Conservation (phyloP, 805 yeast species). For the Kuraishia hungarica region DNA sequence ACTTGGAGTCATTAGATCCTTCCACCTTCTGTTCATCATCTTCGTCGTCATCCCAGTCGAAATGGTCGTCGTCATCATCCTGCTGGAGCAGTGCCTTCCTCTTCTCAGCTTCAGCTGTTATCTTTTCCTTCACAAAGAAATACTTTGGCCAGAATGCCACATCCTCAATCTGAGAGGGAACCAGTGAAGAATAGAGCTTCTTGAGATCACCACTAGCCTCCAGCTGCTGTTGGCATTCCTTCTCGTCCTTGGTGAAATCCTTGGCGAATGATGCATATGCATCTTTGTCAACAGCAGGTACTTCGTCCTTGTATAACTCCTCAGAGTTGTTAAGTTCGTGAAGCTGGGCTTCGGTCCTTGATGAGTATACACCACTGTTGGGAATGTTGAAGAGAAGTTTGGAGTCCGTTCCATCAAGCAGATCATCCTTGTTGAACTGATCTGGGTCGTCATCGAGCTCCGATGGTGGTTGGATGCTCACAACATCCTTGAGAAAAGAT, state of each 20-base stretch:
- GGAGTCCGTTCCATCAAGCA: slow-evolving; percentile 22
- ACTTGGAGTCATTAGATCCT: neutral
- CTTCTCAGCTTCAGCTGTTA: slow-evolving; percentile 53
- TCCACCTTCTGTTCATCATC: slow-evolving; percentile 26
- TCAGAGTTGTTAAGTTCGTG: slow-evolving; percentile 43
- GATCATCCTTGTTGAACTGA: slow-evolving; percentile 7
- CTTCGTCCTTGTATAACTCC: slow-evolving; percentile 24
- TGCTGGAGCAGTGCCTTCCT: slow-evolving; percentile 53
- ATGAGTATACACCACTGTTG: slow-evolving; percentile 30
- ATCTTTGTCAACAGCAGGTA: neutral
- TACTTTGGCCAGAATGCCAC: slow-evolving; percentile 70
- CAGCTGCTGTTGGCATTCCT: neutral
- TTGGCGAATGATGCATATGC: neutral
- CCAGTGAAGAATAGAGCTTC: slow-evolving; percentile 49
- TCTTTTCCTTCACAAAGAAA: slow-evolving; percentile 41
- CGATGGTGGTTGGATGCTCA: slow-evolving; percentile 19
- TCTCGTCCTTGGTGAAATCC: neutral
- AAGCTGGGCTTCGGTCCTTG: slow-evolving; percentile 58
- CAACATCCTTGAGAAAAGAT: slow-evolving; percentile 32
- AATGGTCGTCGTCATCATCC: slow-evolving; percentile 27
- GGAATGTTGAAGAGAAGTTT: slow-evolving; percentile 37
- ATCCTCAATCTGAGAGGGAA: slow-evolving; percentile 55
- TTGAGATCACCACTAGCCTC: slow-evolving; percentile 9
- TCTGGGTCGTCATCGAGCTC: slow-evolving; percentile 9
- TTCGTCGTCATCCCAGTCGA: slow-evolving; percentile 44